Percentiles rank a stretch among this genome's conserved stretches.
These are phyloP conservation scores for Telopea speciosissima DNA, from an alignment of 177 flowering plant species.

Conservation along the genomic window DNA sequence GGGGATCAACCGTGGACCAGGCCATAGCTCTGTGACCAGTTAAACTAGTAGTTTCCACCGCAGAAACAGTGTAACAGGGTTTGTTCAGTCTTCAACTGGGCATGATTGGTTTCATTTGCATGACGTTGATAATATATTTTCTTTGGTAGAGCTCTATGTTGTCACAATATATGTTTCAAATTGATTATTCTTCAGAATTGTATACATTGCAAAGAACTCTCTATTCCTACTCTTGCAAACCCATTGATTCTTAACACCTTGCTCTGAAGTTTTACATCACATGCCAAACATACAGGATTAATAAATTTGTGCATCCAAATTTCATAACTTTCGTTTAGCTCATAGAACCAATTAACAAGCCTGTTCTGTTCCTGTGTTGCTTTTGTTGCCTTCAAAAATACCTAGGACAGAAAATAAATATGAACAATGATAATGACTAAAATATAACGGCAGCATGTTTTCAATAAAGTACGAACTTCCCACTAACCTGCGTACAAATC, in stretches of 20 bases:
- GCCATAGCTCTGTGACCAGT: neutral
- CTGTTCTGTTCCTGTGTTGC: neutral
- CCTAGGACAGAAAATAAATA: neutral
- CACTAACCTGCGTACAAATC: conserved; percentile 62
- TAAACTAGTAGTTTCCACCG: neutral
- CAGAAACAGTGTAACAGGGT: neutral
- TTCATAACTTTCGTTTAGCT: neutral
- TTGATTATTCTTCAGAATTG: too few species aligned
- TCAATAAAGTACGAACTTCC: neutral
- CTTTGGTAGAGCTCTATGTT: neutral
- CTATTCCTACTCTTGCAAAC: neutral
- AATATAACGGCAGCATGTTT: neutral
- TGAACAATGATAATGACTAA: neutral
- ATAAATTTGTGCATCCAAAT: neutral
- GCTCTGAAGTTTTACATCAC: neutral
- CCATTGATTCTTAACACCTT: neutral
- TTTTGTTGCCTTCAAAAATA: neutral
- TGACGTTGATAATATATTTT: neutral
- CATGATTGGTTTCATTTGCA: neutral
- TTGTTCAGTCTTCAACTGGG: neutral
- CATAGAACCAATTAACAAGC: neutral
- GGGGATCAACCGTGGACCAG: neutral
- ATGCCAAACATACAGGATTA: too few species aligned
- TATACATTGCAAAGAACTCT: neutral
- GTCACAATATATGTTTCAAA: neutral